phyloP scores from a whole-genome alignment of 129 eudicot genomes.

The Rutidosis leptorrhynchoides region DNA sequence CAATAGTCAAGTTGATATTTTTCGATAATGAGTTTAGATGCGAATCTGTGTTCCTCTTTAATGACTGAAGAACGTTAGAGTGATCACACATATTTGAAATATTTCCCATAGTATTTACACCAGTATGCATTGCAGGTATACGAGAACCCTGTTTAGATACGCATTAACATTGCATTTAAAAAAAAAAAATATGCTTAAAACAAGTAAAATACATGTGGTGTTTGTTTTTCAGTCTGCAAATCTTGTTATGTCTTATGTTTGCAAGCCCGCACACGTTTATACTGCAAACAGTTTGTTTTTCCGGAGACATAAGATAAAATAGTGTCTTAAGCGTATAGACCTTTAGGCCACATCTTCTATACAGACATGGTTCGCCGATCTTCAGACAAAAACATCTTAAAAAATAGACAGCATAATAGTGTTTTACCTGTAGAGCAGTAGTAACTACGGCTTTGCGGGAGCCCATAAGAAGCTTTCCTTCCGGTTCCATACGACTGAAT shows the following conservation, averaged over 20 bases:
- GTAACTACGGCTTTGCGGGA: slow-evolving; percentile 69
- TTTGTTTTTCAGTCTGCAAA: too few relatives aligned
- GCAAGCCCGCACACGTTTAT: too few relatives aligned
- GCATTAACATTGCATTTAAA: slow-evolving; percentile 1
- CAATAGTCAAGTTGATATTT: slow-evolving; percentile 40
- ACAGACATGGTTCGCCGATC: too few relatives aligned
- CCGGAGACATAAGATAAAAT: too few relatives aligned
- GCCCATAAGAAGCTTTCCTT: slow-evolving; percentile 97
- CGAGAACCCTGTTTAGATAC: slow-evolving; percentile 46
- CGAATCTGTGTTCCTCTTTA: slow-evolving; percentile 64
- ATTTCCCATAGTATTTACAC: slow-evolving; percentile 42
- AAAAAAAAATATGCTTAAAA: not conserved
- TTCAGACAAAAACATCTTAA: too few relatives aligned
- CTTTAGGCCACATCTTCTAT: too few relatives aligned
- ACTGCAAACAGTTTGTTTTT: too few relatives aligned
- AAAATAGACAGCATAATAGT: too few relatives aligned
- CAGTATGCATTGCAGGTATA: too few relatives aligned
- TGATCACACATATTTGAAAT: slow-evolving; percentile 44
- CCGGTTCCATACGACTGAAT: slow-evolving; percentile 98
- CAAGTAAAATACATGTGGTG: too few relatives aligned
- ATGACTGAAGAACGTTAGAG: slow-evolving; percentile 62
- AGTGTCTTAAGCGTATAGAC: too few relatives aligned
- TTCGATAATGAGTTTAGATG: slow-evolving; percentile 47
- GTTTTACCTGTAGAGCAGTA: slow-evolving; percentile 56
- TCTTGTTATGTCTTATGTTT: too few relatives aligned